Percentiles rank a stretch among this genome's conserved stretches.
Conservation (phyloP, 495 filamentous ascomycete species). For the Penicillium ucsense region DNA sequence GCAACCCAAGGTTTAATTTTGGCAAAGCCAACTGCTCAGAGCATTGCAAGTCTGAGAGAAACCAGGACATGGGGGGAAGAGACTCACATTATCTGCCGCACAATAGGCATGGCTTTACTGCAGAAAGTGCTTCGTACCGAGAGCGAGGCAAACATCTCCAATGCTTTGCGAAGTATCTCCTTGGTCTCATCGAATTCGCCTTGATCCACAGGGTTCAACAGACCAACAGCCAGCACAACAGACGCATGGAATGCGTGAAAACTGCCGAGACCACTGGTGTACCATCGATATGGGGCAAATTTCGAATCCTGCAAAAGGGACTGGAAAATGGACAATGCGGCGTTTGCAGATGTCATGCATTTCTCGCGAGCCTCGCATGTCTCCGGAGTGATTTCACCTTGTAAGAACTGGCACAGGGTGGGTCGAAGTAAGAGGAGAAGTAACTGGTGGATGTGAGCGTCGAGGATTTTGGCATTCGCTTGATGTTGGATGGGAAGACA, state of each 20-base stretch:
- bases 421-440: slow-evolving; percentile 38
- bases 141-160: slow-evolving; percentile 30
- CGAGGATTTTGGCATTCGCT: slow-evolving; percentile 37
- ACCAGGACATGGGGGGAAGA: not conserved
- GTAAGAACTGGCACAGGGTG: slow-evolving; percentile 28
- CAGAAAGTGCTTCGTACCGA: slow-evolving; percentile 33
- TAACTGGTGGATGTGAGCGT: slow-evolving; percentile 39
- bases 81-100: slow-evolving; percentile 32
- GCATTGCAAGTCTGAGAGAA: not conserved
- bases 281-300: slow-evolving; percentile 37
- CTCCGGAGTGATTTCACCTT: slow-evolving; percentile 33
- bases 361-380: slow-evolving; percentile 28
- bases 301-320: slow-evolving; percentile 24
- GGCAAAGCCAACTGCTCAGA: too few relatives aligned
- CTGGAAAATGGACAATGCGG: slow-evolving; percentile 30
- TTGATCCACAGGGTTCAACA: slow-evolving; percentile 24
- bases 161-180: slow-evolving; percentile 17
- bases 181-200: slow-evolving; percentile 26
- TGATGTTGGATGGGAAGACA: slow-evolving; percentile 28
- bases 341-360: slow-evolving; percentile 35
- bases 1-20: too few relatives aligned
- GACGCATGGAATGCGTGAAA: slow-evolving; percentile 35
- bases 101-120: slow-evolving; percentile 31
- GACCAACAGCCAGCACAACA: slow-evolving; percentile 21
- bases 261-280: slow-evolving; percentile 33